Percentiles rank a stretch among this genome's conserved stretches.
Conservation (phyloP, 305 asterid species). For the Fraxinus platypoda region DNA sequence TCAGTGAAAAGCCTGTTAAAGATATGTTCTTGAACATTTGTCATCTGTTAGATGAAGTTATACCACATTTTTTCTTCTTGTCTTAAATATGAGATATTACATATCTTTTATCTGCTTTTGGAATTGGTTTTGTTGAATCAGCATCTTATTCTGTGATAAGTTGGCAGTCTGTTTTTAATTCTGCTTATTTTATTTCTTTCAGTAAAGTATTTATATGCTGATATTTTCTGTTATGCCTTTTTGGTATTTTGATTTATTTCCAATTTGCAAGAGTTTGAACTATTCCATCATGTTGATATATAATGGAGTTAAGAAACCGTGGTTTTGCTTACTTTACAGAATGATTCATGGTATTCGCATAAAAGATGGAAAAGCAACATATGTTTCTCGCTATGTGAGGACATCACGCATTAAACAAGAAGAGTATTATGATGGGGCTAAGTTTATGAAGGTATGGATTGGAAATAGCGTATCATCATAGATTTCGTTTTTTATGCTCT, state of each 20-base stretch:
- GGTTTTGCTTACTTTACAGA: constrained; percentile 36
- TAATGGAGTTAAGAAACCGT: neutral
- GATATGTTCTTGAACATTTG: neutral
- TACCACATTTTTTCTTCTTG: neutral
- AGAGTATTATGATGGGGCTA: constrained; percentile 69
- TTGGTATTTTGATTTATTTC: neutral
- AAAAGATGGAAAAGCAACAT: constrained; percentile 89
- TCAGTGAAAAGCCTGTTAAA: neutral
- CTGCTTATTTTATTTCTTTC: neutral
- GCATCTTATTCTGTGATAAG: neutral
- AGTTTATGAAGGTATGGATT: constrained; percentile 73
- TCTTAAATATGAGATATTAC: neutral
- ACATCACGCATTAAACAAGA: constrained; percentile 86
- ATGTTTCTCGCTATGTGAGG: constrained; percentile 87
- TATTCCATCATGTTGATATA: neutral
- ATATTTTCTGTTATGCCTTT: constrained; percentile 2
- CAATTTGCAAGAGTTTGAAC: neutral
- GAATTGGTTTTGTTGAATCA: neutral
- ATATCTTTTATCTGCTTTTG: neutral
- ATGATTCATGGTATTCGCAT: constrained; percentile 97
- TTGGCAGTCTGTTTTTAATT: neutral
- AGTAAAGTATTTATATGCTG: neutral
- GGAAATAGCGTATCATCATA: neutral
- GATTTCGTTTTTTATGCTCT: neutral
- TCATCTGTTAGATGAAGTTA: neutral